Base-by-base conservation (phyloP, 1,284 basidiomycete species). In the Apiotrichum veenhuisii region DNA sequence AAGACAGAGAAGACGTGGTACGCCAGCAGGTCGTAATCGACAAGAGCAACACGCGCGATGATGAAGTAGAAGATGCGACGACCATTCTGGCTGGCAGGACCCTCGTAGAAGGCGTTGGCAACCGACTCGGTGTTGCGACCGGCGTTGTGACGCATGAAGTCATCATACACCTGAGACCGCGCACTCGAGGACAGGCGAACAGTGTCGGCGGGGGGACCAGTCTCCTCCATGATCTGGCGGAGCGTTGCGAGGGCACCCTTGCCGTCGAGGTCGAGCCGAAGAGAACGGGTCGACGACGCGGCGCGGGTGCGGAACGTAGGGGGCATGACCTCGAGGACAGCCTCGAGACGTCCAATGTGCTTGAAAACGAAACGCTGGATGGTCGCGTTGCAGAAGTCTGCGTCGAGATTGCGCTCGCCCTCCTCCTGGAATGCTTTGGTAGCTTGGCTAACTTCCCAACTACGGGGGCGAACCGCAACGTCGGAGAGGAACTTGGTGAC, bases 11-110 rank as follows among this genome's bases (percentile, higher is more conserved):
- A 85, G 50, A 91, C 84, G 70, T 91, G 84, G 72, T 85, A 89
- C 73, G 92, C 85, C 38, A 97, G 75, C 3, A 92, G 75, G 66
- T 95, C 91, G 34, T 93, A 84, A 70, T 96, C 91, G 45, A 93
- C 80, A 0, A 86, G 84, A 65, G 91, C 90, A 1, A 90, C 86
- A 60, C 90, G 85, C 44, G 93, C 82, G 62, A 85, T 61, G 48
- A 76, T 69, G 50, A 78, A 76, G 68, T 78, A 79, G 64, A 79
- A 78, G 8, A 80, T 77, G 11, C 77, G 71, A 14, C 71, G 66
- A 8, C 77, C 77, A 37, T 69, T 73, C 67, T 76, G 64, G 57
- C 80, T 81, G 33, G 67, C 76, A 22, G 78, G 63, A 0, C 84
- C 83, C 57, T 87, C 84, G 26, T 87, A 80, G 67, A 93, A 91